phyloP scores from a whole-genome alignment of 2,329 filamentous ascomycete genomes.

The Aspergillus texensis region DNA sequence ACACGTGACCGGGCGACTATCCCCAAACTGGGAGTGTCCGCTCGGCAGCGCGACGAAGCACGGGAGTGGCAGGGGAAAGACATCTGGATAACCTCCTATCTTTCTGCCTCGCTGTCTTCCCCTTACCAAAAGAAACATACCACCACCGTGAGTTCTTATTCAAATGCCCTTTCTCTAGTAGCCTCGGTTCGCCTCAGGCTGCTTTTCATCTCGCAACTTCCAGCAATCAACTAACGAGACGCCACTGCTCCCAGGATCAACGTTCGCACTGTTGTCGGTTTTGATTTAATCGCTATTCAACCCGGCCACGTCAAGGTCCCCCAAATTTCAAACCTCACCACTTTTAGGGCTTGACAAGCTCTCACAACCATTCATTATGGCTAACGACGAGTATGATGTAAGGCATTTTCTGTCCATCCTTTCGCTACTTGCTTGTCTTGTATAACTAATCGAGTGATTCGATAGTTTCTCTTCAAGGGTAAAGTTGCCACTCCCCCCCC shows the following conservation, averaged over 20 bases:
- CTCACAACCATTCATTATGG: constrained; percentile 63
- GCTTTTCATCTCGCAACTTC: neutral
- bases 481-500: constrained; percentile 34
- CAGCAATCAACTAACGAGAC: constrained; percentile 15
- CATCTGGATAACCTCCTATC: constrained; percentile 29
- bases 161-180: neutral
- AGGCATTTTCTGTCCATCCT: constrained; percentile 44
- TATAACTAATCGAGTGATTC: constrained; percentile 20
- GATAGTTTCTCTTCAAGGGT: constrained; percentile 99
- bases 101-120: constrained; percentile 17
- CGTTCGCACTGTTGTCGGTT: constrained; percentile 17
- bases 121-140: constrained; percentile 2
- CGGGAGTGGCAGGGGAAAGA: constrained; percentile 20
- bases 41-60: constrained; percentile 24
- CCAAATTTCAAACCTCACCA: constrained; percentile 22
- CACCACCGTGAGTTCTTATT: constrained; percentile 14
- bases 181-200: neutral
- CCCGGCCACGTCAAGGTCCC: constrained; percentile 22
- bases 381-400: constrained; percentile 99
- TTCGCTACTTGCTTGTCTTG: neutral
- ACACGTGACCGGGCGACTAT: constrained; percentile 25
- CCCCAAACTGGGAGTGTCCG: constrained; percentile 19
- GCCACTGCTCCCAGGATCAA: constrained; percentile 16
- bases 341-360: constrained; percentile 25
- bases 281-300: constrained; percentile 16